A percentile compares a stretch with the other conserved stretches of the same genome.
phyloP scores from a whole-genome alignment of 805 yeast genomes.

The Wickerhamiella azyma region DNA sequence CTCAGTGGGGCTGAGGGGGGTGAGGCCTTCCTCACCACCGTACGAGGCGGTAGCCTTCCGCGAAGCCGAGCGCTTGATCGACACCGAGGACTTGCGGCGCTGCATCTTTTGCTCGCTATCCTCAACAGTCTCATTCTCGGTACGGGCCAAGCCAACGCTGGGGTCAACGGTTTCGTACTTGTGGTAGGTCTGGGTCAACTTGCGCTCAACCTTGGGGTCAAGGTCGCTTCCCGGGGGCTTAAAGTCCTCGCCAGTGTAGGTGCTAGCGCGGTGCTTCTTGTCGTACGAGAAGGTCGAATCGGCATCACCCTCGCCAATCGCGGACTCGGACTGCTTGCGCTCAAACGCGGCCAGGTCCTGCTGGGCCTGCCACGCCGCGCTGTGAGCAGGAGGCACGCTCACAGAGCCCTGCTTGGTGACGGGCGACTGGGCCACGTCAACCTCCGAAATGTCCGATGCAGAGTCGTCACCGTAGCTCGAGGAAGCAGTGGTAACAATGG shows the following conservation, averaged over 20 bases:
- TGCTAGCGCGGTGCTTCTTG: conserved; percentile 21
- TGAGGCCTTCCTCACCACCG: conserved; percentile 21
- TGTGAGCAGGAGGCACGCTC: conserved; percentile 6
- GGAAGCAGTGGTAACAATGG: background rate
- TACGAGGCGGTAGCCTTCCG: conserved; percentile 27
- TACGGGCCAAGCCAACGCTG: conserved; percentile 25
- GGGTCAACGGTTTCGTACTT: conserved; percentile 20
- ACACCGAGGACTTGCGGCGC: conserved; percentile 21
- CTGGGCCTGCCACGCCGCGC: conserved; percentile 17
- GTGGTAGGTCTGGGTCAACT: conserved; percentile 24
- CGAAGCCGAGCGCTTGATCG: conserved; percentile 15
- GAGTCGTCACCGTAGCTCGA: background rate
- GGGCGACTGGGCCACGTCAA: background rate
- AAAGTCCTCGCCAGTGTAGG: conserved; percentile 16
- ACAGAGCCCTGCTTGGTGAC: background rate
- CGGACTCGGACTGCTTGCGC: conserved; percentile 5
- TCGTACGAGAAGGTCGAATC: conserved; percentile 25
- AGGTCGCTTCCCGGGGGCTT: conserved; percentile 22
- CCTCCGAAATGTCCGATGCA: conserved; percentile 2
- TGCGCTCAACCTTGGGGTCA: conserved; percentile 23
- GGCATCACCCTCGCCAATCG: conserved; percentile 16
- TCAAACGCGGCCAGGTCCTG: conserved; percentile 16
- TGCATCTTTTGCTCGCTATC: conserved; percentile 15
- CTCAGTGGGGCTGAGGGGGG: conserved; percentile 20
- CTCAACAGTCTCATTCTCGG: conserved; percentile 19